Conservation (phyloP, 345 rosid species). For the Hibiscus trionum region DNA sequence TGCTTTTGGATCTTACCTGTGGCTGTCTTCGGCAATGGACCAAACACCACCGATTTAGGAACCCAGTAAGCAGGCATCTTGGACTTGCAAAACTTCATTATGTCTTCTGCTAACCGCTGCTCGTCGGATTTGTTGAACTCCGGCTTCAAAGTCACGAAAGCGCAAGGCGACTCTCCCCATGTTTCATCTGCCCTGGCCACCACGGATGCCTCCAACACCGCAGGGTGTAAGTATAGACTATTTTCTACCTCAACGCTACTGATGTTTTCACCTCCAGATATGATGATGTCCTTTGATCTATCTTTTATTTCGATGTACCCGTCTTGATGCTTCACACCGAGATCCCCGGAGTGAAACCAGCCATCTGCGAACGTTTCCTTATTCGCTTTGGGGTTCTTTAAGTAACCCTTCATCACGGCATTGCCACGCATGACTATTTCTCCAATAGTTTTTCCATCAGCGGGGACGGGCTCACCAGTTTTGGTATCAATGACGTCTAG, state of each 20-base stretch:
- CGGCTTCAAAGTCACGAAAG: conserved; percentile 65
- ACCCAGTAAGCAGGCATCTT: conserved; percentile 89
- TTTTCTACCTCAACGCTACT: conserved; percentile 86
- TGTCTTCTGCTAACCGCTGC: conserved; percentile 42
- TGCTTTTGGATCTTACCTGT: conserved; percentile 94
- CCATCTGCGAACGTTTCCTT: conserved; percentile 75
- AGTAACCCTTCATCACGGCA: conserved; percentile 76
- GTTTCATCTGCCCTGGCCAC: conserved; percentile 79
- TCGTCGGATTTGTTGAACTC: conserved; percentile 35
- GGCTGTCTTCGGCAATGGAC: conserved; percentile 83
- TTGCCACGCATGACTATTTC: conserved; percentile 86
- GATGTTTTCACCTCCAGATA: conserved; percentile 92
- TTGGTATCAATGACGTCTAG: conserved; percentile 59
- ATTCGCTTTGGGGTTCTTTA: conserved; percentile 75
- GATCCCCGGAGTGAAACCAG: conserved; percentile 88
- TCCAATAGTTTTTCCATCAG: conserved; percentile 76
- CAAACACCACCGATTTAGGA: conserved; percentile 75
- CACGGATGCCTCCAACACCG: conserved; percentile 72
- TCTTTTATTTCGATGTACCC: conserved; percentile 81
- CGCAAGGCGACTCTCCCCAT: conserved; percentile 92
- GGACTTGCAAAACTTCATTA: conserved; percentile 53
- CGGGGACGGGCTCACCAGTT: conserved; percentile 61
- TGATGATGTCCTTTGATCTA: conserved; percentile 83
- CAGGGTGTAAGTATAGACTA: conserved; percentile 58
- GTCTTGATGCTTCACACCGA: conserved; percentile 82